Base-by-base conservation (phyloP, 176 grass and related monocot species). In the Paspalum vaginatum region DNA sequence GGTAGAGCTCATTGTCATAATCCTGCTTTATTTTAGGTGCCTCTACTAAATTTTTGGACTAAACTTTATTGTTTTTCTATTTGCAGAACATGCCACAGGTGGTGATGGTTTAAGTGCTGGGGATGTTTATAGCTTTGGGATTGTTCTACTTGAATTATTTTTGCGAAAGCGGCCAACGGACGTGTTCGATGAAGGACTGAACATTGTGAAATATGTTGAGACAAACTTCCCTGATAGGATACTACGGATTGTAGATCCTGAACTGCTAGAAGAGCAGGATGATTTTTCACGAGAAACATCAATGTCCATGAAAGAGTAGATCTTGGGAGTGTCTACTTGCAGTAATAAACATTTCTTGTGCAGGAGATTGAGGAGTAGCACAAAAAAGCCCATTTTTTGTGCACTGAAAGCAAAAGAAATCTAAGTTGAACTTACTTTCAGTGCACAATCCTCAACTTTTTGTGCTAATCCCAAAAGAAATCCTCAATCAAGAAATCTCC, bases 71-170 rank as follows among this genome's bases (percentile, higher is more conserved):
- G 48, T 50, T 11, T 14, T 50, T 0, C 15, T 14, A 38, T 65
- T 6, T 65, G 65, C 60, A 78, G 76, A 78, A 32, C 52, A 27
- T 9, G 76, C 76, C 40, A 51, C 76, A 51, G 76, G 76, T 78
- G 61, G 44, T 65, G 16, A 78, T 51, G 27, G 48, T 65, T 78
- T 60, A 20, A 78, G 25, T 41, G 44, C 22, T 65, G 62, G 76
- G 11, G 76, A 78, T 52, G 76, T 78, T 4, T 78, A 78, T 50
- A 78, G 76, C 60, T 78, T 78, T 52, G 60, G 45, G 50, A 65
- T 78, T 48, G 58, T 78, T 65, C 43, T 78, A 48, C 18, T 78
- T 39, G 75, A 78, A 21, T 39, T 78, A 65, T 78, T 78, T 61
- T 51, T 65, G 47, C 45, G 76, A 18, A 78, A 78, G 60, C 51